Base-by-base conservation (phyloP, 768 basidiomycete species). In the Gyrodon lividus region DNA sequence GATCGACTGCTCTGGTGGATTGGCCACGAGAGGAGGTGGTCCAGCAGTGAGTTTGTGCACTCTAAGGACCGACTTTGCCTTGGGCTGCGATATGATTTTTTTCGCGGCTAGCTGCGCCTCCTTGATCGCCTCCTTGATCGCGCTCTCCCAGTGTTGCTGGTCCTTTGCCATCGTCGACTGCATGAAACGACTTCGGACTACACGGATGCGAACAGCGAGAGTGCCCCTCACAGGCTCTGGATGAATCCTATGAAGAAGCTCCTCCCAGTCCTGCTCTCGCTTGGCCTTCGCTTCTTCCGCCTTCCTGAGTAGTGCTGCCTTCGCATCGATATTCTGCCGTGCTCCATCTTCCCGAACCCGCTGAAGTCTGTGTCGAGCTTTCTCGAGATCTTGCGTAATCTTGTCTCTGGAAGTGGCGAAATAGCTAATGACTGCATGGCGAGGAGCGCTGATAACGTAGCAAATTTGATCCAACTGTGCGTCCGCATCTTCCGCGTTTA, bases 211-310 rank as follows among this genome's bases (percentile, higher is more conserved):
- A 50, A 77, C 63, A 2, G 71, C 72, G 17, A 75, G 71, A 23
- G 79, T 71, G 6, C 77, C 74, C 30, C 75, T 71, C 46, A 85
- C 57, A 6, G 79, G 70, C 1, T 69, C 77, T 3, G 84, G 78
- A 69, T 87, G 79, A 37, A 87, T 67, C 16, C 70, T 72, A 31
- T 59, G 53, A 6, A 93, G 66, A 46, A 92, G 68, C 3, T 62
- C 68, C 2, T 78, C 76, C 89, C 89, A 93, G 51, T 83, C 84
- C 30, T 69, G 70, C 64, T 87, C 84, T 52, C 86, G 77, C 49
- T 79, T 76, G 9, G 63, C 61, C 38, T 76, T 77, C 0, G 83
- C 81, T 50, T 85, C 83, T 20, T 82, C 80, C 4, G 82, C 86
- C 67, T 86, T 91, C 63, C 74, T 77, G 2, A 75, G 83, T 3